Percentiles rank a stretch among this genome's conserved stretches.
phyloP scores from a whole-genome alignment of 768 basidiomycete species.

The Glaciozyma martinii region DNA sequence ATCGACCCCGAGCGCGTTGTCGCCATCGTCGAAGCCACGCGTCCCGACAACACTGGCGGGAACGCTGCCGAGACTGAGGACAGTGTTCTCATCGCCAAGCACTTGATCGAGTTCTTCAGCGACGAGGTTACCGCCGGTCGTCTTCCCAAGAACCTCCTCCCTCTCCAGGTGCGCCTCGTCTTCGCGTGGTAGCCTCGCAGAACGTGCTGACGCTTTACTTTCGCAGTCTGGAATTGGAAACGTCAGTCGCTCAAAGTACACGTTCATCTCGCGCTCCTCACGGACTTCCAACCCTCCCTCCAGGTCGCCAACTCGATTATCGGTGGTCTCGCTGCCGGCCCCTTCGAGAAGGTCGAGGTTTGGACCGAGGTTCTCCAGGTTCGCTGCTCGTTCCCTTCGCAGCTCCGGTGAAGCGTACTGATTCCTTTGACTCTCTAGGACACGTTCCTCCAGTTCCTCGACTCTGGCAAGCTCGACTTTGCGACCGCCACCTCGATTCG shows the following conservation, averaged over 20 bases:
- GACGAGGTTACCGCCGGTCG: constrained; percentile 34
- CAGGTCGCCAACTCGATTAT: constrained; percentile 34
- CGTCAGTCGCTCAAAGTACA: background rate
- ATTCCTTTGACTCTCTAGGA: constrained; percentile 26
- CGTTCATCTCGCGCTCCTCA: too few relatives aligned
- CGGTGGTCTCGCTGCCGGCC: constrained; percentile 29
- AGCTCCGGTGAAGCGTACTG: background rate
- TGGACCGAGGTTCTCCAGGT: constrained; percentile 36
- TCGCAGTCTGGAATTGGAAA: constrained; percentile 35
- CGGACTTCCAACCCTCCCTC: too few relatives aligned
- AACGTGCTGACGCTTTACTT: background rate
- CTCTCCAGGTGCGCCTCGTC: constrained; percentile 31
- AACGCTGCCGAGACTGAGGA: constrained; percentile 34
- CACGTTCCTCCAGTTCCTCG: constrained; percentile 40
- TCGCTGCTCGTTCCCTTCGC: background rate
- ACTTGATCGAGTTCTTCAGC: constrained; percentile 35
- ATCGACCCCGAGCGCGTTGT: constrained; percentile 36
- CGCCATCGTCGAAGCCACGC: constrained; percentile 34
- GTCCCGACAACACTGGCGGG: constrained; percentile 33
- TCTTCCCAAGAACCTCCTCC: constrained; percentile 33
- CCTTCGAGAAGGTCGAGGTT: constrained; percentile 33
- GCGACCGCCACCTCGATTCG: constrained; percentile 41
- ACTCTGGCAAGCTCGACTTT: constrained; percentile 40
- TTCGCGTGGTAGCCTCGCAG: background rate
- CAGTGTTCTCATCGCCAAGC: constrained; percentile 29